Conservation (phyloP, 1,139 yeast species). For the Scheffersomyces insectosa region DNA sequence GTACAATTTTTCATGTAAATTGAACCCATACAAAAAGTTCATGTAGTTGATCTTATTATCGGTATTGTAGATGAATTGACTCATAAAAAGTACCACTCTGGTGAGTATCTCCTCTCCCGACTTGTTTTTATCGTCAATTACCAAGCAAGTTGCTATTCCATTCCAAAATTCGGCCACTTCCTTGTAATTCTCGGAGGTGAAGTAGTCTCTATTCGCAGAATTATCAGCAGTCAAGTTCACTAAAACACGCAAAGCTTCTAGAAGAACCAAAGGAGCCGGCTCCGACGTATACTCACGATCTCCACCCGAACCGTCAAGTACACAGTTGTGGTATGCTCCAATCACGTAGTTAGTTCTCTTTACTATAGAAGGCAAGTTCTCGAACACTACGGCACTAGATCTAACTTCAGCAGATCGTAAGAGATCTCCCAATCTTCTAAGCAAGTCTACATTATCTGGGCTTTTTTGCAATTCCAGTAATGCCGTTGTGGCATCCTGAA, state of each 20-base stretch:
- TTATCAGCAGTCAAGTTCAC: slow-evolving; percentile 41
- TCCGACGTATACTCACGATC: too few species aligned
- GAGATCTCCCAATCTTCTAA: neutral
- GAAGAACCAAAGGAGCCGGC: slow-evolving; percentile 2
- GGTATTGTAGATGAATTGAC: slow-evolving; percentile 38
- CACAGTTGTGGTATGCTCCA: too few species aligned
- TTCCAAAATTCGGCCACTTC: slow-evolving; percentile 24
- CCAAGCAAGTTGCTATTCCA: slow-evolving; percentile 3
- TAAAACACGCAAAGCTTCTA: slow-evolving; percentile 28
- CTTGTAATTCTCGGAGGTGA: slow-evolving; percentile 11
- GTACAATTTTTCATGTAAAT: slow-evolving; percentile 8
- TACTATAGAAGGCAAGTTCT: too few species aligned
- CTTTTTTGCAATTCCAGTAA: too few species aligned
- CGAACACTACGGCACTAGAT: neutral
- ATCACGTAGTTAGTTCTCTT: too few species aligned
- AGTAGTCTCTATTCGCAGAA: slow-evolving; percentile 29
- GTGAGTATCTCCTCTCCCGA: slow-evolving; percentile 3
- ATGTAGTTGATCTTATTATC: slow-evolving; percentile 17
- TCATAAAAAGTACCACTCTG: slow-evolving; percentile 25
- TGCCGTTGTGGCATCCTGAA: too few species aligned
- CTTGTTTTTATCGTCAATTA: slow-evolving; percentile 3
- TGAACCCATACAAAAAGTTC: slow-evolving; percentile 14
- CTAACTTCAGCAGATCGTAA: neutral
- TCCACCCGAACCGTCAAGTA: too few species aligned
- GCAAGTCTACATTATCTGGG: too few species aligned